Evolutionary conservation across 2,329 filamentous ascomycete genomes (phyloP).

Genomic region (Fusarium avenaceum): DNA sequence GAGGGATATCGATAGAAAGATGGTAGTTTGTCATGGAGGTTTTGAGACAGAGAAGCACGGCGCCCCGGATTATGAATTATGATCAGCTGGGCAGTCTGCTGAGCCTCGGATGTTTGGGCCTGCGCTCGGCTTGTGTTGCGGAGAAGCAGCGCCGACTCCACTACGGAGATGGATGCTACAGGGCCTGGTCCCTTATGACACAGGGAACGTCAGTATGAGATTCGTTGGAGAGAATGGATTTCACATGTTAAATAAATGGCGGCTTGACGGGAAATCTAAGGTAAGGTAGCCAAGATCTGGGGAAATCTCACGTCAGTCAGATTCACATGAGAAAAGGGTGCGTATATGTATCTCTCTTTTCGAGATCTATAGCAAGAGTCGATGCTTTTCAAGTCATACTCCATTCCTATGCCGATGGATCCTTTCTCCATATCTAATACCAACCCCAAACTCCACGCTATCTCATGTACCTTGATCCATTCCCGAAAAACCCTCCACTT

Average conservation of each 20-base stretch:
- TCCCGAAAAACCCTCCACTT: slow-evolving; percentile 35
- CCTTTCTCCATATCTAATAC: slow-evolving; percentile 6
- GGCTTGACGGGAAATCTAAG: slow-evolving; percentile 15
- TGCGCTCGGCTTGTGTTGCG: slow-evolving; percentile 43
- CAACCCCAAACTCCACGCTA: slow-evolving; percentile 32
- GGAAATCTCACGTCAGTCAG: slow-evolving; percentile 31
- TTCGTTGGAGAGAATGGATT: slow-evolving; percentile 22
- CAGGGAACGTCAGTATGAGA: slow-evolving; percentile 15
- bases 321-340: slow-evolving; percentile 23
- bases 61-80: slow-evolving; percentile 28
- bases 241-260: slow-evolving; percentile 44
- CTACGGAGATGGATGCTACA: slow-evolving; percentile 10
- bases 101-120: slow-evolving; percentile 42
- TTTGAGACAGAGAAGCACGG: slow-evolving; percentile 17
- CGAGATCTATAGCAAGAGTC: not conserved
- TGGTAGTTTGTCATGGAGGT: slow-evolving; percentile 16
- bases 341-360: slow-evolving; percentile 7
- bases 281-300: slow-evolving; percentile 35
- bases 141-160: slow-evolving; percentile 32
- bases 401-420: slow-evolving; percentile 4
- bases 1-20: slow-evolving; percentile 27
- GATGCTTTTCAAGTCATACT: slow-evolving; percentile 9
- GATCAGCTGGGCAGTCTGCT: slow-evolving; percentile 40
- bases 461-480: slow-evolving; percentile 19
- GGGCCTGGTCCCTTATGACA: slow-evolving; percentile 36